Conservation (phyloP, 208 protist species). For the Histomonas meleagridis region DNA sequence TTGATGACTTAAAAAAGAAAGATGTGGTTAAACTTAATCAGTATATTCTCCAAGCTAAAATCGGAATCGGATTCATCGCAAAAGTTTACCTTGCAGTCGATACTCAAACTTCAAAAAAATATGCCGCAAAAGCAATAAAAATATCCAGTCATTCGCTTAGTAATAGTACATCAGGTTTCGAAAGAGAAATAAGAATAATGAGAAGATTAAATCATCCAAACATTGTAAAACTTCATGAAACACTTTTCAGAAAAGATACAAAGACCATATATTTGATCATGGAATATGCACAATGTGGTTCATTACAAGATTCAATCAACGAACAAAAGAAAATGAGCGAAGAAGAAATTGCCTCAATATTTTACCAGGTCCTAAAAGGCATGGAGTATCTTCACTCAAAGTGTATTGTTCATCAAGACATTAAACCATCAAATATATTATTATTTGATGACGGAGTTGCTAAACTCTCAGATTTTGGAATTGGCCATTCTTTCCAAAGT, state of each 20-base stretch:
- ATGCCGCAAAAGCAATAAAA: too few relatives aligned
- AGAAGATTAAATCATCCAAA: conserved; percentile 12
- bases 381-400: neutral
- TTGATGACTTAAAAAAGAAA: too few relatives aligned
- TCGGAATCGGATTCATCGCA: too few relatives aligned
- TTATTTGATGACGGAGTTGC: neutral
- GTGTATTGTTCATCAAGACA: neutral
- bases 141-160: too few relatives aligned
- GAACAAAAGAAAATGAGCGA: neutral
- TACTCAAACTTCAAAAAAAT: too few relatives aligned
- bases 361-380: neutral
- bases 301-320: neutral
- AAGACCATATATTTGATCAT: neutral
- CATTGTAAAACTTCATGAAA: neutral
- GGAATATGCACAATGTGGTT: neutral
- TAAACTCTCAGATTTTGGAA: conserved; percentile 17
- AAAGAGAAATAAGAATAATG: neutral
- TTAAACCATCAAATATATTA: conserved; percentile 15
- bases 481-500: neutral
- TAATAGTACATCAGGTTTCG: neutral
- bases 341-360: neutral
- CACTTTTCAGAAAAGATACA: neutral
- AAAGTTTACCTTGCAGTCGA: too few relatives aligned
- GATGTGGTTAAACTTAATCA: too few relatives aligned
- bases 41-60: too few relatives aligned